These are phyloP conservation scores for Pichia occidentalis DNA, from an alignment of 805 yeast genomes.

Conservation along the genomic window DNA sequence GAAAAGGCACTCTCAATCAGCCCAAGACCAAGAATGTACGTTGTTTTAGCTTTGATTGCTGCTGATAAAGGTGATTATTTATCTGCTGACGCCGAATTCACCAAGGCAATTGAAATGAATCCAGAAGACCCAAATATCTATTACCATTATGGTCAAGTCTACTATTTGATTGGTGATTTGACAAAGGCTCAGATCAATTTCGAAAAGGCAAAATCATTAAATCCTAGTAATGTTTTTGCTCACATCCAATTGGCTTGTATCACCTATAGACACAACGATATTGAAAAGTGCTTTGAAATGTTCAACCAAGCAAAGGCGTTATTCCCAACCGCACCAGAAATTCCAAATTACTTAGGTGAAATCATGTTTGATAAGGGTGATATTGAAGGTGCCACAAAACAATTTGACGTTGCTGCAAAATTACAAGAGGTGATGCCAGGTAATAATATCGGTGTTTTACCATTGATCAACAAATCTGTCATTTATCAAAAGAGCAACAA, in stretches of 20 bases:
- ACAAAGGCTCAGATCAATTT: conserved; percentile 68
- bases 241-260: conserved; percentile 91
- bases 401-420: conserved; percentile 80
- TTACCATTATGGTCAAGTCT: conserved; percentile 93
- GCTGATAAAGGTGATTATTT: conserved; percentile 69
- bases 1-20: conserved; percentile 55
- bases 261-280: conserved; percentile 68
- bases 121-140: conserved; percentile 73
- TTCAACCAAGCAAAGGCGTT: conserved; percentile 64
- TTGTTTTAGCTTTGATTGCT: conserved; percentile 72
- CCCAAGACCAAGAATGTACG: conserved; percentile 78
- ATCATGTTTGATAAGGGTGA: conserved; percentile 78
- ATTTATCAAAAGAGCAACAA: conserved; percentile 51
- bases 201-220: conserved; percentile 64
- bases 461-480: conserved; percentile 85
- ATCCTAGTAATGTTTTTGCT: conserved; percentile 73
- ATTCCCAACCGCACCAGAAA: conserved; percentile 85
- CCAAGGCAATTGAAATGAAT: conserved; percentile 60
- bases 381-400: conserved; percentile 62
- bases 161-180: conserved; percentile 72
- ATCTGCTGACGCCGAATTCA: conserved; percentile 61
- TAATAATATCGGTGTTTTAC: conserved; percentile 80
- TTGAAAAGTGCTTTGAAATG: conserved; percentile 49
- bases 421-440: conserved; percentile 65
- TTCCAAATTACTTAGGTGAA: conserved; percentile 95